phyloP scores from a whole-genome alignment of 208 protist species.

The Angomonas ambiguus region DNA sequence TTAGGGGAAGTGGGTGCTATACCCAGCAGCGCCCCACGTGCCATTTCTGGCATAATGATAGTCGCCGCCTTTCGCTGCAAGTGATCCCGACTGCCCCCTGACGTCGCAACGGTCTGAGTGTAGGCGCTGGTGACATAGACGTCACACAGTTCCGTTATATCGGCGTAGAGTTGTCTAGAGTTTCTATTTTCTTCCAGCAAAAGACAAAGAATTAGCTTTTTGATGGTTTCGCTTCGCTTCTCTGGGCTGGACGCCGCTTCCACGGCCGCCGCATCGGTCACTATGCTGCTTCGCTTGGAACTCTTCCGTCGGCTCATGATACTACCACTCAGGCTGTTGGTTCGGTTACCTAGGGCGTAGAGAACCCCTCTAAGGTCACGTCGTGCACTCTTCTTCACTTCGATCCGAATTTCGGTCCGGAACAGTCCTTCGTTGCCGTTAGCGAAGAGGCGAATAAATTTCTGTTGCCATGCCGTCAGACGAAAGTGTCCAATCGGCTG shows the following conservation, averaged over 20 bases:
- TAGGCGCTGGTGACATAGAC: conserved; percentile 34
- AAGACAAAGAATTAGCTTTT: conserved; percentile 44
- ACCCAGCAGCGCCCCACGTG: conserved; percentile 4
- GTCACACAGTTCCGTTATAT: conserved; percentile 29
- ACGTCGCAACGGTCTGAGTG: conserved; percentile 26
- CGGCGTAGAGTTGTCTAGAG: conserved; percentile 39
- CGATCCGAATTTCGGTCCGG: conserved; percentile 21
- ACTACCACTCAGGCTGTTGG: neutral
- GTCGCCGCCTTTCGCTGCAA: conserved; percentile 35
- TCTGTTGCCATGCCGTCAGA: conserved; percentile 50
- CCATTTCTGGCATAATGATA: conserved; percentile 13
- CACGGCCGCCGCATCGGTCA: neutral
- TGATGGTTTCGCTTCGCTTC: conserved; percentile 24
- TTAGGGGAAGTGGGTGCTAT: neutral
- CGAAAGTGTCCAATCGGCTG: conserved; percentile 30
- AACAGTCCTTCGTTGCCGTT: conserved; percentile 31
- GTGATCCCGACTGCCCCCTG: conserved; percentile 38
- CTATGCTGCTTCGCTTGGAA: neutral
- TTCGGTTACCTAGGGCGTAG: neutral
- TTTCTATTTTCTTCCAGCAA: conserved; percentile 41
- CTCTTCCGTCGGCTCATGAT: conserved; percentile 4
- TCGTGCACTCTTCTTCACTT: conserved; percentile 29
- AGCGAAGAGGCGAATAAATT: conserved; percentile 25
- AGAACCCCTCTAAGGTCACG: conserved; percentile 33
- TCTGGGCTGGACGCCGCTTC: conserved; percentile 14